Evolutionary conservation across 2,329 filamentous ascomycete genomes (phyloP).

Genomic region (Trichoderma atroviride): DNA sequence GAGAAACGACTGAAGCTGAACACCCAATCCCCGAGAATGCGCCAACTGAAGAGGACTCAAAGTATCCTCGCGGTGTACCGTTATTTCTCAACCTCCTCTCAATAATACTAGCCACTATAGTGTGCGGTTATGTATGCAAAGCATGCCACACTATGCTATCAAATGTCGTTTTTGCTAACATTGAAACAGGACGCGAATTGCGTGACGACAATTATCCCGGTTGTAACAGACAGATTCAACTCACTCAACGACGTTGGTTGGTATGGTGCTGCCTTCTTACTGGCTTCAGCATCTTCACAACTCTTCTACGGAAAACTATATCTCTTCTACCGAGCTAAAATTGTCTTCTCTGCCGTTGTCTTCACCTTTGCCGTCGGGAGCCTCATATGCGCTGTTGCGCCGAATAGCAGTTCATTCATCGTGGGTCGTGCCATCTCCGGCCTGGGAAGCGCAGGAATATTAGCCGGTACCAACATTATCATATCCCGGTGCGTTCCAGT

Average conservation of each 20-base stretch:
- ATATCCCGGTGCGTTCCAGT: neutral
- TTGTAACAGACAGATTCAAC: conserved; percentile 1
- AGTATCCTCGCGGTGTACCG: neutral
- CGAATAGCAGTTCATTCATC: conserved; percentile 4
- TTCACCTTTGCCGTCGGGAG: neutral
- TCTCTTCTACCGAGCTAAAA: neutral
- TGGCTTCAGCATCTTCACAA: conserved; percentile 2
- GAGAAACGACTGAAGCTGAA: neutral
- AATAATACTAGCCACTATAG: conserved; percentile 11
- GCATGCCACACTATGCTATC: neutral
- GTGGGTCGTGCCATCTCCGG: conserved; percentile 11
- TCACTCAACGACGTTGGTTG: conserved; percentile 6
- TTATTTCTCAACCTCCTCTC: conserved; percentile 9
- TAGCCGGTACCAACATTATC: neutral
- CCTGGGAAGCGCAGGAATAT: conserved; percentile 7
- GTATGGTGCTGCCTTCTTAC: conserved; percentile 3
- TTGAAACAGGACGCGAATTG: neutral
- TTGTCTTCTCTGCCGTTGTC: neutral
- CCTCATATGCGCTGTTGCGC: conserved; percentile 14
- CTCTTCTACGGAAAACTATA: conserved; percentile 1
- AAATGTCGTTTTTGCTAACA: neutral
- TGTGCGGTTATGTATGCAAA: conserved; percentile 3
- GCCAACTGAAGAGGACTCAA: neutral
- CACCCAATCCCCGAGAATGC: neutral
- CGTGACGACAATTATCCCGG: neutral